Base-by-base conservation (phyloP, 768 basidiomycete species). In the Lentinus brumalis region DNA sequence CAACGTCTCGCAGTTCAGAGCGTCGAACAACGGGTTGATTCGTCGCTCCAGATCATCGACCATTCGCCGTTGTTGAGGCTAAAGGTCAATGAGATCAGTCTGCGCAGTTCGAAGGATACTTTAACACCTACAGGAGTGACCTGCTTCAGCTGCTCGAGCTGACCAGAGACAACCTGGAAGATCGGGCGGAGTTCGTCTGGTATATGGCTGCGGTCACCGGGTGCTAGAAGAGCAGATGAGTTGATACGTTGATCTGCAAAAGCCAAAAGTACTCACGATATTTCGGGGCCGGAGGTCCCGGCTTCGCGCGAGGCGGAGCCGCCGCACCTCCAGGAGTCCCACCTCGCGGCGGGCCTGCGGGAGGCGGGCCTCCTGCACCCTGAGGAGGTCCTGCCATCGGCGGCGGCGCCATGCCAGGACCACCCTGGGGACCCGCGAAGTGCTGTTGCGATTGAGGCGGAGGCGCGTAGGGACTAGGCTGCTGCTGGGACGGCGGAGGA, bases 161-260 rank as follows among this genome's bases (percentile, higher is more conserved):
- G 86, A 49, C 79, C 79, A 21, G 80, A 79, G 41, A 97, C 77
- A 16, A 89, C 78, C 53, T 85, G 79, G 63, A 81, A 94, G 52
- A 91, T 86, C 0, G 89, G 86, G 58, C 79, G 73, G 21, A 83
- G 80, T 49, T 80, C 76, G 9, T 88, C 86, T 1, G 94, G 89
- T 54, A 98, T 97, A 73, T 98, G 96, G n/a, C 84, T 85, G 30
- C 95, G 83, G 72, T 98, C 96, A 57, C 96, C 96, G 53, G 87
- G 81, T 45, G 96, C 94, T 96, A 70, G 14, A 49, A 70, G 57
- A 30, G 60, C 56, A 31, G 16, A 44, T 41, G 30, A 40, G 26
- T 67, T 35, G 70, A 62, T 40, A 39, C 18, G 4, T 21, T 32
- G n/a, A 18, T 15, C n/a, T 11, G n/a, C n/a, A 7, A 26, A 16